These are phyloP conservation scores for Thalia dealbata DNA, from an alignment of 176 grass and related monocot genomes.

Conservation along the genomic window DNA sequence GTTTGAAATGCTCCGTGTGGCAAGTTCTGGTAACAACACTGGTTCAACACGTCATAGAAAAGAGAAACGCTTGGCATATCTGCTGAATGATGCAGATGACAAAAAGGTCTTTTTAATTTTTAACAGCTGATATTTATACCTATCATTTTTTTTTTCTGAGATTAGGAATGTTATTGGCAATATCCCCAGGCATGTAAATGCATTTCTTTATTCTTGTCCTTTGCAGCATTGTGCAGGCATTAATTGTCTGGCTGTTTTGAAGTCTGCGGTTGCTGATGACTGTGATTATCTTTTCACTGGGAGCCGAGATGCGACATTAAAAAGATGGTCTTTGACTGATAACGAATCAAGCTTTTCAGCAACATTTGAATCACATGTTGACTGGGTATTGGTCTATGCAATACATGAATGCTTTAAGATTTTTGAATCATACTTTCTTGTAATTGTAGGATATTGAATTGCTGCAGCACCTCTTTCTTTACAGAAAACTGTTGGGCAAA, in stretches of 20 bases:
- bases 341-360: conserved; percentile 51
- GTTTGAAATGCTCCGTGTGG: conserved; percentile 72
- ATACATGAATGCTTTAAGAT: conserved; percentile 15
- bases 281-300: conserved; percentile 85
- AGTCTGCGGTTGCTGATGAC: conserved; percentile 42
- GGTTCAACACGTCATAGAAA: conserved; percentile 66
- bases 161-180: background rate
- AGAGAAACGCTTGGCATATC: conserved; percentile 83
- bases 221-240: conserved; percentile 85
- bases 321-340: conserved; percentile 68
- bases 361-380: conserved; percentile 96
- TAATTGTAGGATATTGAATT: background rate
- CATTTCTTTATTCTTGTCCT: conserved; percentile 17
- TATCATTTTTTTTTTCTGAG: background rate
- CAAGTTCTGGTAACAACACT: conserved; percentile 51
- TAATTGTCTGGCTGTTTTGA: conserved; percentile 72
- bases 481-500: background rate
- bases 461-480: background rate
- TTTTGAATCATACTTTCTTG: background rate
- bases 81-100: conserved; percentile 80
- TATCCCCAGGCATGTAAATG: background rate
- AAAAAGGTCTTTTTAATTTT: conserved; percentile 48
- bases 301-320: conserved; percentile 85
- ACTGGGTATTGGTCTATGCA: conserved; percentile 50
- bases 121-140: background rate